Base-by-base conservation (phyloP, 495 filamentous ascomycete species). In the Cercophora sp. region DNA sequence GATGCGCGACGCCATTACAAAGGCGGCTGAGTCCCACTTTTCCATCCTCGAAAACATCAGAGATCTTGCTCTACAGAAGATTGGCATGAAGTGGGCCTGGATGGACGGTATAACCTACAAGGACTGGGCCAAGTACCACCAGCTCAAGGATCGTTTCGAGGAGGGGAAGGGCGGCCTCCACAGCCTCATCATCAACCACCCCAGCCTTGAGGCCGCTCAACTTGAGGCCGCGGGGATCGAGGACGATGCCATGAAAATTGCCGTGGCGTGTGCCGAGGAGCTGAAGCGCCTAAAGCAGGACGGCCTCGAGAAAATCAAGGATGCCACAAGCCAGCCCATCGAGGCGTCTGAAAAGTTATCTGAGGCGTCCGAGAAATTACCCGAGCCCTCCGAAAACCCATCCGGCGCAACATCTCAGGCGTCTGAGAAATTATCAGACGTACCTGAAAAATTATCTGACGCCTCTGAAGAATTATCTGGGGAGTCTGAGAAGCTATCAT, bases 1-100 rank as follows among this genome's bases (percentile, higher is more conserved):
- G 61, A 80, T 87, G 19, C 70, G 84, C 48, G 71, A 72, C 10
- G 77, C 88, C 13, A 84, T 96, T 36, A 81, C 78, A 46, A 78
- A 83, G 31, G 88, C 90, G 8, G 81, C 90, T n/a, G 70, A 89
- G 51, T 86, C 84, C 18, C 95, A 91, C 6, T 79, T 97, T 22
- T 77, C 81, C 49, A 87, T 94, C 27, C 78, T 99, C 29, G 88
- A 93, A 56, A 78, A 80, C 46, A 90, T 96, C 50, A 81, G 88
- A 18, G 90, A 96, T 56, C 76, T 96, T 6, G 90, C 91, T 2
- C 76, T 99, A 6, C 90, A 96, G 62, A 92, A 96, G 62, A 88
- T 99, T 48, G 94, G 94, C 34, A 91, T 94, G 81, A 88, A 93
- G 52, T 99, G 94, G 91, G 91, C 91, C 1, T 94, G 88, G 86